These are phyloP conservation scores for Debaryomyces sp. DNA, from an alignment of 1,139 yeast species.

Conservation along the genomic window DNA sequence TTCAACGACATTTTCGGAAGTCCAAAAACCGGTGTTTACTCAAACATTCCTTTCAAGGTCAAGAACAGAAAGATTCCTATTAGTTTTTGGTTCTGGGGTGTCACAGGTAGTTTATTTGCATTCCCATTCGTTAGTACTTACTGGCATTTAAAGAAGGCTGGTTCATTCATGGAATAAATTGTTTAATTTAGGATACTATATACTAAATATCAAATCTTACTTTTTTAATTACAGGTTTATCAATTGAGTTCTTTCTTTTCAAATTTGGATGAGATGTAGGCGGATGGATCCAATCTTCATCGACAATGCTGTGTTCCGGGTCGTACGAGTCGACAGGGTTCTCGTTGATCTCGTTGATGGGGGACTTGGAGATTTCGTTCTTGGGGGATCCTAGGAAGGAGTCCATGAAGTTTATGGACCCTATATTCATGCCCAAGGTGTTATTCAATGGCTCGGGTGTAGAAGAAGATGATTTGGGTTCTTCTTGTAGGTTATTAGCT, in stretches of 20 bases:
- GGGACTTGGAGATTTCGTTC: slow-evolving; percentile 13
- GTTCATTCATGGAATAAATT: slow-evolving; percentile 42
- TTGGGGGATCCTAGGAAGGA: slow-evolving; percentile 20
- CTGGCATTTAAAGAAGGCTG: slow-evolving; percentile 78
- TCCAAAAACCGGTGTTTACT: slow-evolving; percentile 81
- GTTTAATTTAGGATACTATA: slow-evolving; percentile 1
- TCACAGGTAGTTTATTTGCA: slow-evolving; percentile 59
- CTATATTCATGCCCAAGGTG: slow-evolving; percentile 21
- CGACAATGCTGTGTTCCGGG: slow-evolving; percentile 18
- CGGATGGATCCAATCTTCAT: background rate
- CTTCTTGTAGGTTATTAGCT: background rate
- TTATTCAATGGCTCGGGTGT: slow-evolving; percentile 9
- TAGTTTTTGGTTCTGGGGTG: slow-evolving; percentile 77
- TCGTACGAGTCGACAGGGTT: slow-evolving; percentile 21
- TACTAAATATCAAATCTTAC: slow-evolving; percentile 29
- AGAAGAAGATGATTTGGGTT: background rate
- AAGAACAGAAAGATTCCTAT: slow-evolving; percentile 90
- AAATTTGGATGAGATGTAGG: slow-evolving; percentile 17
- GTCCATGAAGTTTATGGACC: slow-evolving; percentile 19
- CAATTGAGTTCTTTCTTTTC: slow-evolving; percentile 19
- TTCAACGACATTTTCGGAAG: slow-evolving; percentile 41
- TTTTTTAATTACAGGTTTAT: slow-evolving; percentile 21
- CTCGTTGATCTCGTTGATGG: slow-evolving; percentile 11
- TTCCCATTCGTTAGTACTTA: slow-evolving; percentile 71
- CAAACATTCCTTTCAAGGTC: slow-evolving; percentile 92